Conservation (phyloP, 805 yeast species). For the Wickerhamomyces chambardii region DNA sequence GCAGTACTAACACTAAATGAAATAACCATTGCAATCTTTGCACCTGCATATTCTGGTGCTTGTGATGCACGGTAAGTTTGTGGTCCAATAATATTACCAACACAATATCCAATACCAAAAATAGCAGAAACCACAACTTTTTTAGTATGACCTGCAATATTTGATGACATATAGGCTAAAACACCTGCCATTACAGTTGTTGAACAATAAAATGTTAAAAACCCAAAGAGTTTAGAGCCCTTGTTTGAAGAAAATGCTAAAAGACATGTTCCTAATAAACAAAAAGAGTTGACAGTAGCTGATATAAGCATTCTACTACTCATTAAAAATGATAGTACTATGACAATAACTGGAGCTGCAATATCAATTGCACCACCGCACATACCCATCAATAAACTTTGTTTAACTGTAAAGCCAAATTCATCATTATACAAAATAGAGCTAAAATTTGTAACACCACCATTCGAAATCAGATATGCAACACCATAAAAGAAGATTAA, state of each 20-base stretch:
- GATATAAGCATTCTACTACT: slow-evolving; percentile 7
- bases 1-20: slow-evolving; percentile 32
- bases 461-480: slow-evolving; percentile 27
- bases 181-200: slow-evolving; percentile 24
- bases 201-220: slow-evolving; percentile 22
- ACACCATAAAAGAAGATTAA: slow-evolving; percentile 22
- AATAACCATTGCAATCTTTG: slow-evolving; percentile 41
- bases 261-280: not conserved
- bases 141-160: slow-evolving; percentile 69
- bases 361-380: slow-evolving; percentile 28
- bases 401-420: not conserved
- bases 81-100: slow-evolving; percentile 67
- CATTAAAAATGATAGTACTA: slow-evolving; percentile 7
- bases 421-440: slow-evolving; percentile 8
- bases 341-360: not conserved
- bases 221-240: slow-evolving; percentile 1
- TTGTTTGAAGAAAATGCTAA: not conserved
- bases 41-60: slow-evolving; percentile 52
- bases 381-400: not conserved
- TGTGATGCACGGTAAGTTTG: slow-evolving; percentile 51
- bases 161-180: slow-evolving; percentile 27
- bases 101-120: slow-evolving; percentile 54
- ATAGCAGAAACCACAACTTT: slow-evolving; percentile 51
- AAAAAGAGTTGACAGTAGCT: not conserved
- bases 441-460: slow-evolving; percentile 37